Percentiles rank a stretch among this genome's conserved stretches.
Evolutionary conservation across 176 grass and related monocot genomes (phyloP).

Genomic region (Lolium multiflorum): DNA sequence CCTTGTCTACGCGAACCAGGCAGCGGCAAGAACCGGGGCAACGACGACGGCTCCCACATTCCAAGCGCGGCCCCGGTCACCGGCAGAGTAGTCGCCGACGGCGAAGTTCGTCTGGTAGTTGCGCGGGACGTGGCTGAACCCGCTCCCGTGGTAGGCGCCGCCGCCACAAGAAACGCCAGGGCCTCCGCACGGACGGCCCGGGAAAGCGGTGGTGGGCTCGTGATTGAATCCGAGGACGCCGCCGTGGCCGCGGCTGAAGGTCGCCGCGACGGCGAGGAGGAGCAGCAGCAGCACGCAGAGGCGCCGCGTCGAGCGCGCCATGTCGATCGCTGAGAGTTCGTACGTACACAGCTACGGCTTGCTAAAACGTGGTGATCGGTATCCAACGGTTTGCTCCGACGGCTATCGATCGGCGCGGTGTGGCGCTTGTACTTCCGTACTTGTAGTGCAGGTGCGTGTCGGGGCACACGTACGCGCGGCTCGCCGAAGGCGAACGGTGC

Average conservation of each 20-base stretch:
- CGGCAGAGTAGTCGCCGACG: background rate
- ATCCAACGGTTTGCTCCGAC: background rate
- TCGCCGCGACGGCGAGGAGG: conserved; percentile 16
- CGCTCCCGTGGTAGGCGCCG: background rate
- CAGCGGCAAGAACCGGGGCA: conserved; percentile 24
- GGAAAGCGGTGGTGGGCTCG: background rate
- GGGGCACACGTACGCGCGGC: background rate
- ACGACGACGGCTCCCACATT: background rate
- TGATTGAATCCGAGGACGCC: no score
- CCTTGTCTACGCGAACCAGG: conserved; percentile 24
- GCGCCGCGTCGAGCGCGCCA: conserved; percentile 9
- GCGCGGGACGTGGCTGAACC: background rate
- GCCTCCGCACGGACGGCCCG: background rate
- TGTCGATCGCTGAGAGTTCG: background rate
- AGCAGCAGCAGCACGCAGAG: conserved; percentile 14
- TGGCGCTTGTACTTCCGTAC: background rate
- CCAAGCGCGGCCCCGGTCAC: conserved; percentile 7
- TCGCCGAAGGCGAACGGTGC: background rate
- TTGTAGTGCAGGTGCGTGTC: background rate
- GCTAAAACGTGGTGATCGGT: background rate
- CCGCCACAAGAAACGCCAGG: no score
- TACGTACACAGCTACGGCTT: background rate
- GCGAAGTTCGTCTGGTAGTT: background rate
- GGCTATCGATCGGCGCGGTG: background rate
- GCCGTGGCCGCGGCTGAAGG: no score